Evolutionary conservation across 2,329 filamentous ascomycete genomes (phyloP).

Genomic region (Alternaria solani): DNA sequence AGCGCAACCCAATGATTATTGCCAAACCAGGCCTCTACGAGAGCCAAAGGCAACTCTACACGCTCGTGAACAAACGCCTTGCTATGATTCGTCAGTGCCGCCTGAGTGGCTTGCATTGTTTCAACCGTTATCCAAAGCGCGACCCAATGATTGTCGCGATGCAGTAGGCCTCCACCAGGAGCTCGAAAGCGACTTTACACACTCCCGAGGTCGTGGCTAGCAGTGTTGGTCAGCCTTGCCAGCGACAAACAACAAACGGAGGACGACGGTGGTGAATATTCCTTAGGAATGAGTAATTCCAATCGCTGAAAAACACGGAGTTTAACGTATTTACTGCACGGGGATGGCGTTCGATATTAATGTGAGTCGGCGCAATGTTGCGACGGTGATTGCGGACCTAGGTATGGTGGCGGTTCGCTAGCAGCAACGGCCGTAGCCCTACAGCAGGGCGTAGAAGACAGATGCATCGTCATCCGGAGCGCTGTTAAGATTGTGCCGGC

Average conservation of each 20-base stretch:
- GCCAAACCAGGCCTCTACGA: too few species aligned
- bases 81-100: too few species aligned
- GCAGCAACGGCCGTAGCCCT: not conserved
- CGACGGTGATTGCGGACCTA: not conserved
- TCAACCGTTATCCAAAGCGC: too few species aligned
- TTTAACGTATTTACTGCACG: not conserved
- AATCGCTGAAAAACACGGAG: not conserved
- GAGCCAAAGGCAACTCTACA: too few species aligned
- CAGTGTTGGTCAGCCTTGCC: not conserved
- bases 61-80: too few species aligned
- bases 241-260: not conserved
- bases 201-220: not conserved
- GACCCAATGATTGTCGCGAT: too few species aligned
- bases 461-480: not conserved
- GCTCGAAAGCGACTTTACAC: too few species aligned
- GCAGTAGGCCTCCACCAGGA: too few species aligned
- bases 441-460: not conserved
- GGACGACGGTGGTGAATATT: not conserved
- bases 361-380: constrained; percentile 1
- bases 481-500: not conserved
- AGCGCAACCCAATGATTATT: too few species aligned
- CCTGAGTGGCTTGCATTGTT: too few species aligned
- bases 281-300: not conserved
- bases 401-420: not conserved
- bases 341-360: not conserved